Evolutionary conservation across 805 yeast genomes (phyloP), one percentile per base, ranked within the genome.

Genomic region (Kodamaea neixiangensis): DNA sequence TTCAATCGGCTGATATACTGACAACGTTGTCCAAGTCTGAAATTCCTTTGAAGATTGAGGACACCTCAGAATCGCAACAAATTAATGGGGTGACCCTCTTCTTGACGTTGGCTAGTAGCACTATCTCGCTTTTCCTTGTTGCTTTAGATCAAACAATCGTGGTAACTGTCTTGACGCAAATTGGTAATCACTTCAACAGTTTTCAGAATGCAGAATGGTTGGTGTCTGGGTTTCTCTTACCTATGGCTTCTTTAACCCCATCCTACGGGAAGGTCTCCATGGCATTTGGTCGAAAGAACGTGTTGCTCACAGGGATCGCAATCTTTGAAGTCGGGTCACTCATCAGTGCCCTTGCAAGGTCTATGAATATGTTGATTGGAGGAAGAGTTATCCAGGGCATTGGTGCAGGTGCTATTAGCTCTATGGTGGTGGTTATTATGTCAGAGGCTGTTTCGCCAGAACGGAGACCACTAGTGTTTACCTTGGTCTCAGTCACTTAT

Each of bases 321-420:
- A 56, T 86, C 1, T 85, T 86, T 60, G 83, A 82, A 59, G 64
- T 77, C 3, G 92, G 92, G 0, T 83, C 89, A 1, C 67, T 85
- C 47, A 66, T 85, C 6, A 70, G 79, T 49, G 91, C 87, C 1
- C 54, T 80, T 5, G 67, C 89, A 1, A 63, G 58, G 14, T 71
- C 74, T 25, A 83, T 87, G 82, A 69, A 76, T 47, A 78, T 79
- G 75, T 64, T 87, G 44, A 83, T 87, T 52, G 89, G 83, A 2
- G 92, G 90, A 0, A 75, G 96, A 58, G 85, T 81, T 6, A 67
- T 87, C 17, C 82, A 82, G 48, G 94, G 94, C 45, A 61, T 82
- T 34, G 93, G 92, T 13, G 89, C 84, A 7, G 86, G 88, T 29
- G 87, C 87, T 20, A 76, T 85, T 42, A 83, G 80, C 57, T 72